A percentile compares a stretch with the other conserved stretches of the same genome.
These are phyloP conservation scores for Populus hybrid DNA, from an alignment of 441 rosid genomes.

Conservation along the genomic window DNA sequence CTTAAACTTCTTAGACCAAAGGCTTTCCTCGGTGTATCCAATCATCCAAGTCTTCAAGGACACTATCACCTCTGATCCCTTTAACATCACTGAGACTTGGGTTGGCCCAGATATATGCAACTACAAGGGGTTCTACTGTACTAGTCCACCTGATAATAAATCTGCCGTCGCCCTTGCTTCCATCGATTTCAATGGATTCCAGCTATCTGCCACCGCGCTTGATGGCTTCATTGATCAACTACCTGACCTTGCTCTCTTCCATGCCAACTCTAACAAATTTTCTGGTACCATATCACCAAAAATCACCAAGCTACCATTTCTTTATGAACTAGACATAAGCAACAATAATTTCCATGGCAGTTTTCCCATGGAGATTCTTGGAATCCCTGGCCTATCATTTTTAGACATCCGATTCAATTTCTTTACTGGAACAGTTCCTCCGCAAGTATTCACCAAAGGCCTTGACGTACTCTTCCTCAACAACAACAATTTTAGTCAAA, in stretches of 20 bases:
- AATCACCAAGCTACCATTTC: slow-evolving; percentile 19
- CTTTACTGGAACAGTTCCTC: slow-evolving; percentile 43
- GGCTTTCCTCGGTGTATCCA: slow-evolving; percentile 34
- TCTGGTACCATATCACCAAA: slow-evolving; percentile 30
- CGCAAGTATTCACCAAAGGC: slow-evolving; percentile 23
- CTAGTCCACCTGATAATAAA: slow-evolving; percentile 40
- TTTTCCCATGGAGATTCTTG: slow-evolving; percentile 32
- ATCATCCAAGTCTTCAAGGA: slow-evolving; percentile 44
- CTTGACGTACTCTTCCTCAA: slow-evolving; percentile 41
- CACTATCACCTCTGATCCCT: slow-evolving; percentile 37
- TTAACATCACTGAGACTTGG: slow-evolving; percentile 38
- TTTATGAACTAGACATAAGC: slow-evolving; percentile 52
- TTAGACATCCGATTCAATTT: slow-evolving; percentile 44
- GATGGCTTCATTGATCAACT: slow-evolving; percentile 41
- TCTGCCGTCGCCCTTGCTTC: slow-evolving; percentile 38
- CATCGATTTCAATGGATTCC: slow-evolving; percentile 44
- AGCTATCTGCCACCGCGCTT: slow-evolving; percentile 29
- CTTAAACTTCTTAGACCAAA: slow-evolving; percentile 31
- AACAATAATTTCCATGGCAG: slow-evolving; percentile 41
- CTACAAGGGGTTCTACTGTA: slow-evolving; percentile 50
- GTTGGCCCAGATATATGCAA: slow-evolving; percentile 42
- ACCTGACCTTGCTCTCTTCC: slow-evolving; percentile 46
- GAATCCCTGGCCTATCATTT: slow-evolving; percentile 23
- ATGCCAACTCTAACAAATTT: slow-evolving; percentile 48
- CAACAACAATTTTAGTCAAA: slow-evolving; percentile 37